Evolutionary conservation across 2,329 filamentous ascomycete species (phyloP), one percentile per base, ranked within the genome.

Genomic region (Beauveria rudraprayagi): DNA sequence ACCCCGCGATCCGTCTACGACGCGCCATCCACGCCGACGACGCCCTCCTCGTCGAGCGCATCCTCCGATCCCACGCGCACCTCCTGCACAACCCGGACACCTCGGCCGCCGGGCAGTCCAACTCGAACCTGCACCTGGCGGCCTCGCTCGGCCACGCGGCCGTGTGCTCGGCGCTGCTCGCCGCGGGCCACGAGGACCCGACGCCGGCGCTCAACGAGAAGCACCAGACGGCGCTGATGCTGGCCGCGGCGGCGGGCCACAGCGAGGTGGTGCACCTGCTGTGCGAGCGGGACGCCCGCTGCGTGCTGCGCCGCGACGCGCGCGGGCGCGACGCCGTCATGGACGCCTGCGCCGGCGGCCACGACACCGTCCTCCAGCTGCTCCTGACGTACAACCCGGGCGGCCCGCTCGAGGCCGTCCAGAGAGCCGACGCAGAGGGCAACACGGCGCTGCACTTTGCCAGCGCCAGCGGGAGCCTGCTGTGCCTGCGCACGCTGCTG

Each of bases 391-490:
- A 82, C 66, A 80, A 78, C 1, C 83, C 84, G 8, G 75, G 75
- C n/a, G 83, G 83, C 16, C 76, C 82, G 0, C 72, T 73, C 24
- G 76, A 76, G 0, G 81, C 83, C 3, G 80, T 89, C 7, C 78
- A 78, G 51, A 77, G 80, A 34, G 77, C 80, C 4, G 91, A 96
- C 69, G 68, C 80, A 1, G 83, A 88, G 62, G 91, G 91, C n/a
- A 94, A 95, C 70, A 95, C 91, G 2, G 89, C 91, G 0, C 78
- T 96, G 48, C 91, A 96, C 74, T 92, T 94, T 75, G 92, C 92
- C 14, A 91, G 86, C 68, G 88, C 88, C 51, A 90, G 90, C 68
- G 91, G 91, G 1, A 89, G 93, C 66, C 73, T 95, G 51, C 84
- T 92, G 59, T 88, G 90, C 0, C 75, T 95, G 60, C 80, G 91